Conservation (phyloP, 2,329 filamentous ascomycete genomes). For the Clarireedia sp. region DNA sequence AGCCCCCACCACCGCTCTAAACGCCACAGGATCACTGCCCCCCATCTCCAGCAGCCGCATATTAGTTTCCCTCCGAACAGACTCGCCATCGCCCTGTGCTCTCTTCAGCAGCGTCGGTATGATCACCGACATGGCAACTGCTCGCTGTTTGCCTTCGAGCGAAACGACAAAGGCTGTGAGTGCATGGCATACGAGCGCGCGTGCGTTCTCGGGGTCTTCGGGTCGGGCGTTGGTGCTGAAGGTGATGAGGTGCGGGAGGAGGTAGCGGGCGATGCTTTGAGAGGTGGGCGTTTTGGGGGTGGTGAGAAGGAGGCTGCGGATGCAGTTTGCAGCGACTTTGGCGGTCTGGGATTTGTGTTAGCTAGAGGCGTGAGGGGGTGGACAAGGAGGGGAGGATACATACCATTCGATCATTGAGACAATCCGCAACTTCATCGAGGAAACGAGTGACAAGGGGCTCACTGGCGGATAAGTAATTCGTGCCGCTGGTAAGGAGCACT, state of each 20-base stretch:
- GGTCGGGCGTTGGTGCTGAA: constrained; percentile 65
- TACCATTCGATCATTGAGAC: constrained; percentile 69
- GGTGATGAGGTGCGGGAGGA: constrained; percentile 66
- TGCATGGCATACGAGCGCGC: constrained; percentile 62
- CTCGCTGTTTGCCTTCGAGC: constrained; percentile 38
- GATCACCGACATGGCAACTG: constrained; percentile 64
- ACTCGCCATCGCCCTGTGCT: constrained; percentile 55
- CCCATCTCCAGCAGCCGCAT: constrained; percentile 73
- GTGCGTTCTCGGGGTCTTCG: constrained; percentile 73
- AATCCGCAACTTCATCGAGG: constrained; percentile 76
- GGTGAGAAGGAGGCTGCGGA: constrained; percentile 72
- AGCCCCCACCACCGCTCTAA: constrained; percentile 65
- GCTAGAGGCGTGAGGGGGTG: not conserved
- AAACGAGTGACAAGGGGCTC: constrained; percentile 71
- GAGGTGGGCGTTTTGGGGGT: constrained; percentile 55
- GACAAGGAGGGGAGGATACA: constrained; percentile 13
- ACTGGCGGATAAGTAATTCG: constrained; percentile 62
- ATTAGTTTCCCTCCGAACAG: constrained; percentile 63
- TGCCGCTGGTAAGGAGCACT: constrained; percentile 76
- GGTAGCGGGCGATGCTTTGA: constrained; percentile 63
- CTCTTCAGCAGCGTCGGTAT: constrained; percentile 69
- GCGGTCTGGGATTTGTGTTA: constrained; percentile 51
- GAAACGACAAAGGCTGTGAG: constrained; percentile 62
- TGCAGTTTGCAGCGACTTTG: constrained; percentile 84
- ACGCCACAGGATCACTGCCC: constrained; percentile 61